phyloP scores from a whole-genome alignment of 768 basidiomycete genomes.

The Scleroderma citrinum region DNA sequence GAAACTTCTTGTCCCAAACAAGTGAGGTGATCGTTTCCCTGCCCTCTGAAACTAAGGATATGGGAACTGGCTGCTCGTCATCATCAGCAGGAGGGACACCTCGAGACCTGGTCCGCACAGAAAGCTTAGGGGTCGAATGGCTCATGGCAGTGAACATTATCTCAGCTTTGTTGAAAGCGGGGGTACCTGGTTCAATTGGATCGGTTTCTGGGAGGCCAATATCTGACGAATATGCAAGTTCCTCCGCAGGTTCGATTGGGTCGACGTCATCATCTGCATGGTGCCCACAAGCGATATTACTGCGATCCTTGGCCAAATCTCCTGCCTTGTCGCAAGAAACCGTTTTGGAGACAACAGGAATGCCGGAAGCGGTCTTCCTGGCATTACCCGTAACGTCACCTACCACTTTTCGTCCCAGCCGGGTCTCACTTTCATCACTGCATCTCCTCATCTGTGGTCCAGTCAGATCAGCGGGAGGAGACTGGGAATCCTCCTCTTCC shows the following conservation, averaged over 20 bases:
- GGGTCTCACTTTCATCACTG: not conserved
- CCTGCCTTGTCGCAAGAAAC: not conserved
- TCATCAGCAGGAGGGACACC: conserved; percentile 25
- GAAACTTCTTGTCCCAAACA: conserved; percentile 11
- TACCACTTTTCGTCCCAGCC: not conserved
- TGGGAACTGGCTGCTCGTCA: conserved; percentile 18
- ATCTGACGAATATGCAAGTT: conserved; percentile 17
- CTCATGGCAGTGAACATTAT: not conserved
- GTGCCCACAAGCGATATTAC: too few relatives aligned
- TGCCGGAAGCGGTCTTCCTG: not conserved
- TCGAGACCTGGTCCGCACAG: conserved; percentile 39
- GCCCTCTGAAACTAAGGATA: conserved; percentile 15
- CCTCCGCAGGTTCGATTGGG: conserved; percentile 41
- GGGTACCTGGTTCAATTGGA: conserved; percentile 23
- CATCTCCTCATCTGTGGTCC: not conserved
- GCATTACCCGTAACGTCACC: not conserved
- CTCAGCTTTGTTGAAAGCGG: conserved; percentile 2
- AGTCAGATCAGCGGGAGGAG: not conserved
- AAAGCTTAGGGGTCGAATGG: conserved; percentile 24
- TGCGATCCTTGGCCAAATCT: not conserved
- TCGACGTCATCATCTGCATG: conserved; percentile 18
- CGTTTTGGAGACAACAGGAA: not conserved
- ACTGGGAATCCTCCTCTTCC: conserved; percentile 21
- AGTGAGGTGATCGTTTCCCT: conserved; percentile 18
- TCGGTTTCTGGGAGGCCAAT: conserved; percentile 15